Evolutionary conservation across 139 green algal genomes (phyloP), one percentile per base, ranked within the genome.

Genomic region (Edaphochlamys debaryana): DNA sequence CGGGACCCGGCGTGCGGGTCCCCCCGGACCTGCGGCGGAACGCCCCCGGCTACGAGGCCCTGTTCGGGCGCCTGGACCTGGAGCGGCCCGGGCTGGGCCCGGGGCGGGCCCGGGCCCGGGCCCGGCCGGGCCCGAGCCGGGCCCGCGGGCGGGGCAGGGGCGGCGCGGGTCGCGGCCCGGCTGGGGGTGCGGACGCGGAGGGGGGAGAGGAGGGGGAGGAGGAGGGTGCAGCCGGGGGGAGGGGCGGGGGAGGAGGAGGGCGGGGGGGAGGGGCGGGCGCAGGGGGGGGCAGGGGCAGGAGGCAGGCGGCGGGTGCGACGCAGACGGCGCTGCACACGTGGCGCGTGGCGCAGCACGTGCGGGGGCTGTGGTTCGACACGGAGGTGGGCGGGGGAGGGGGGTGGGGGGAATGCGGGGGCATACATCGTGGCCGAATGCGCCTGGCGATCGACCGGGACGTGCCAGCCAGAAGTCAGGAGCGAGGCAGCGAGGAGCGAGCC

Each of bases 301-400:
- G 63, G 5, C 3, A 5, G 69, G 20, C 27, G 42, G 54, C 36
- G 56, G 63, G 37, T 42, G 62, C 37, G n/a, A 71, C 7, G 45
- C 63, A 4, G 70, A 17, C 17, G 52, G 71, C 19, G 54, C 40
- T 17, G 64, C 81, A 86, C 54, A 81, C 77, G 22, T 91, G 90
- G 88, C 68, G 67, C 20, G 71, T 83, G 69, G 83, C 79, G 34
- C 69, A 40, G 69, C 58, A 75, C 36, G 29, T 91, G 67, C 11
- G 0, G 22, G 11, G 42, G 37, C 71, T 96, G 77, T n/a, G 36
- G 4, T 40, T 94, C 13, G 93, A 96, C 76, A 40, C 50, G 4
- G 19, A 78, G 34, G 93, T 93, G 38, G 67, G 93, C 48, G 45
- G 45, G 45, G 68, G 56, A 23, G 66, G 23, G 74, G 45, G 45